These are phyloP conservation scores for Russula griseocarnosa DNA, from an alignment of 768 basidiomycete genomes.

Conservation along the genomic window DNA sequence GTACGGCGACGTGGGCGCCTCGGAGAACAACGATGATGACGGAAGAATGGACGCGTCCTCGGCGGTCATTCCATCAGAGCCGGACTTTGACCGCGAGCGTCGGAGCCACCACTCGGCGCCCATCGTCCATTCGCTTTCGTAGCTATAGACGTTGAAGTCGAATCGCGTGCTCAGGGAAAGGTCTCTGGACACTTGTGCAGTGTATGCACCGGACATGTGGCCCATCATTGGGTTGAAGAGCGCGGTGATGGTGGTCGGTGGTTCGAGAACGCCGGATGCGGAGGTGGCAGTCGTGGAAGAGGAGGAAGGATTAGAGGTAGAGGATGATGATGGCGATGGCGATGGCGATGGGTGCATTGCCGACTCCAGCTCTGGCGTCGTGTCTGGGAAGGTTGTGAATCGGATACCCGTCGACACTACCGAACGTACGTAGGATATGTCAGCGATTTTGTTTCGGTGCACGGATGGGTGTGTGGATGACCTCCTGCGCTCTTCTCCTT, in stretches of 20 bases:
- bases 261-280: constrained; percentile 48
- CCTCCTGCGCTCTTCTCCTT: constrained; percentile 91
- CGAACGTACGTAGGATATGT: not conserved
- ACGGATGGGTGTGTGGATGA: constrained; percentile 32
- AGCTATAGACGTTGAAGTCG: constrained; percentile 96
- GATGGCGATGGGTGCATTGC: constrained; percentile 33
- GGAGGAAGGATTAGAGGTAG: constrained; percentile 26
- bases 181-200: constrained; percentile 80
- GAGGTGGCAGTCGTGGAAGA: constrained; percentile 21
- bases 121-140: constrained; percentile 93
- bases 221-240: constrained; percentile 96
- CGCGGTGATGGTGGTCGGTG: constrained; percentile 91
- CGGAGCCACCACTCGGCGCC: constrained; percentile 97
- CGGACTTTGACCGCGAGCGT: constrained; percentile 40
- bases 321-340: constrained; percentile 31
- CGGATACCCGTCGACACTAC: constrained; percentile 88
- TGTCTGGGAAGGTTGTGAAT: constrained; percentile 89
- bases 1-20: constrained; percentile 28
- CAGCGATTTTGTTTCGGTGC: not conserved
- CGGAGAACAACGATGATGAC: constrained; percentile 25
- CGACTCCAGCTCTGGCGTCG: constrained; percentile 43
- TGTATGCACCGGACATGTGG: constrained; percentile 87
- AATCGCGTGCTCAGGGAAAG: constrained; percentile 85
- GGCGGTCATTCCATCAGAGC: constrained; percentile 26
- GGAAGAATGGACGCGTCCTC: constrained; percentile 31